Percentiles rank a stretch among this genome's conserved stretches.
These are phyloP conservation scores for Lichtheimia corymbifera DNA, from an alignment of 371 early-diverging fungal genomes.

Conservation along the genomic window DNA sequence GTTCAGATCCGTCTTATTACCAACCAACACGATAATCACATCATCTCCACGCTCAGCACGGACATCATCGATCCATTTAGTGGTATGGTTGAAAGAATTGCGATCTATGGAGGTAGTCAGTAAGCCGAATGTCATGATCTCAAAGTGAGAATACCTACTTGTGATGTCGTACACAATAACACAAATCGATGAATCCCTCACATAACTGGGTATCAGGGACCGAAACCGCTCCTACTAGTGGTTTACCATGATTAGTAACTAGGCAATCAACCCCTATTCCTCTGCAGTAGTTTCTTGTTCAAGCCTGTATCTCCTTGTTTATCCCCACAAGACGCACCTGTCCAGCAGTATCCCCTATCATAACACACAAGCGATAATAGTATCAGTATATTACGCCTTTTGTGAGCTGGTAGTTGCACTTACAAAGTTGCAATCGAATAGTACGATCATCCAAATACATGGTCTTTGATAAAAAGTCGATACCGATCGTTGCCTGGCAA, in stretches of 20 bases:
- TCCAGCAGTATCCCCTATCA: conserved; percentile 97
- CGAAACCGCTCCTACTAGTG: conserved; percentile 86
- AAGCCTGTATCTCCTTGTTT: not conserved
- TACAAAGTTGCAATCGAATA: conserved; percentile 94
- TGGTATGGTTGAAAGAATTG: conserved; percentile 87
- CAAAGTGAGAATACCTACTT: conserved; percentile 47
- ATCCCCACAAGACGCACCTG: conserved; percentile 64
- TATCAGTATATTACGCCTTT: not conserved
- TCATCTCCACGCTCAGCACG: conserved; percentile 93
- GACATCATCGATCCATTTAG: conserved; percentile 98
- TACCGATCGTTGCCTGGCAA: conserved; percentile 97
- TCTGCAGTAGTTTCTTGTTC: not conserved
- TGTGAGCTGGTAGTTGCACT: not conserved
- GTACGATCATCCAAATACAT: conserved; percentile 97
- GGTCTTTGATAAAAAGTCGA: conserved; percentile 99
- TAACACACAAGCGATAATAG: too few species aligned
- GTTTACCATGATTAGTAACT: conserved; percentile 1
- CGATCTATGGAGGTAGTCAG: conserved; percentile 14
- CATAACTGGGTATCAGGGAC: conserved; percentile 97
- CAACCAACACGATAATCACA: conserved; percentile 94
- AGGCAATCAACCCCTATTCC: not conserved
- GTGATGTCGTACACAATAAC: conserved; percentile 98
- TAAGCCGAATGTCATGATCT: not conserved
- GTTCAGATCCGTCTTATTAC: conserved; percentile 96
- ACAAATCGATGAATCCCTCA: conserved; percentile 97